Evolutionary conservation across 768 basidiomycete genomes (phyloP).

Genomic region (Lentinula edodes): DNA sequence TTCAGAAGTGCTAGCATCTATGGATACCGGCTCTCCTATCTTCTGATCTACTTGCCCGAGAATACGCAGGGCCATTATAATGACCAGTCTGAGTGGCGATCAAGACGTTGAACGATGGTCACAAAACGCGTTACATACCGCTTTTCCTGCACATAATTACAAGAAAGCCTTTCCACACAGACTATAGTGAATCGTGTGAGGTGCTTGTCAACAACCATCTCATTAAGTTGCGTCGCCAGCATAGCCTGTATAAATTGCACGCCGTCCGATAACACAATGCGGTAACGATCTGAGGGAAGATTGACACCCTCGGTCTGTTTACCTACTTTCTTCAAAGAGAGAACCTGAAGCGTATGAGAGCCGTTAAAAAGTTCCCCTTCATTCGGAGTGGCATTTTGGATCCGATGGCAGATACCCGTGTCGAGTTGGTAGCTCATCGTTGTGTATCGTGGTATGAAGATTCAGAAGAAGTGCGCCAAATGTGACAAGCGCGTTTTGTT

Average conservation of each 20-base stretch:
- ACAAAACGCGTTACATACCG: constrained; percentile 44
- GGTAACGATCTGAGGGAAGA: constrained; percentile 49
- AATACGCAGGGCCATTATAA: constrained; percentile 64
- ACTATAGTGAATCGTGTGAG: constrained; percentile 67
- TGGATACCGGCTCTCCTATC: constrained; percentile 56
- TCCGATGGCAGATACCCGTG: constrained; percentile 47
- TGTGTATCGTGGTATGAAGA: constrained; percentile 6
- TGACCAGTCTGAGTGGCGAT: constrained; percentile 58
- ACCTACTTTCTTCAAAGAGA: constrained; percentile 77
- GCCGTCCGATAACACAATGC: constrained; percentile 90
- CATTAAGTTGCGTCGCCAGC: constrained; percentile 89
- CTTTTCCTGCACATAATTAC: constrained; percentile 80
- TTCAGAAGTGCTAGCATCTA: constrained; percentile 21
- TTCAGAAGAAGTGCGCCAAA: constrained; percentile 2
- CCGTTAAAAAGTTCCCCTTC: constrained; percentile 38
- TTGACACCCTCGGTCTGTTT: constrained; percentile 25
- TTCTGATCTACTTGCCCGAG: constrained; percentile 54
- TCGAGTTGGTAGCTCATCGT: constrained; percentile 47
- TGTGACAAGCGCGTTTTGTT: constrained; percentile 6
- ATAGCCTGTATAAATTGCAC: constrained; percentile 84
- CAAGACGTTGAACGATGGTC: background rate
- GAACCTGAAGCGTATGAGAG: constrained; percentile 64
- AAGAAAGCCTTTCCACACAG: constrained; percentile 68
- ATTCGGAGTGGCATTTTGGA: constrained; percentile 38
- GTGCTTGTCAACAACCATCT: constrained; percentile 55